A percentile compares a stretch with the other conserved stretches of the same genome.
Conservation (phyloP, 2,329 filamentous ascomycete species). For the Waltergamsia citrina region DNA sequence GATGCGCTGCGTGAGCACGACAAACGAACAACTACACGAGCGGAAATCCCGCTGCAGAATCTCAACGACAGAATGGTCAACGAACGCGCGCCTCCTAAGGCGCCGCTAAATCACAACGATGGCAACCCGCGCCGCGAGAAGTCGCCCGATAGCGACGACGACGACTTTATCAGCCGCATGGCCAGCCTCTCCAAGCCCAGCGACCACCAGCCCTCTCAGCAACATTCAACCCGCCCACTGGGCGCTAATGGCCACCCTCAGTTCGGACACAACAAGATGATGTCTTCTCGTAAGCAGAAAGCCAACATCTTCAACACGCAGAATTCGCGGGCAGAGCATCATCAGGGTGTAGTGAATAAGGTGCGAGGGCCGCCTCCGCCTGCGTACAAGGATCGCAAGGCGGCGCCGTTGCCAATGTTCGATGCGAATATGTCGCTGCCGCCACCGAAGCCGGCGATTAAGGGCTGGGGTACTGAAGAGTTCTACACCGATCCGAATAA, state of each 20-base stretch:
- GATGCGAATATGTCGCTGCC: slow-evolving; percentile 24
- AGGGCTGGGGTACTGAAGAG: slow-evolving; percentile 26
- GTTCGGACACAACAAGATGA: slow-evolving; percentile 30
- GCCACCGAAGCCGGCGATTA: slow-evolving; percentile 11
- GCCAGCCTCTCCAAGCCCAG: slow-evolving; percentile 12
- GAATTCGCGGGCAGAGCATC: slow-evolving; percentile 47
- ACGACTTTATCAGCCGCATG: slow-evolving; percentile 19
- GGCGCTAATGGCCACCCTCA: slow-evolving; percentile 16
- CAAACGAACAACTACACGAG: slow-evolving; percentile 2
- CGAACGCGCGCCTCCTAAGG: slow-evolving; percentile 36
- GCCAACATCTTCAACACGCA: slow-evolving; percentile 45
- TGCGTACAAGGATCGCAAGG: slow-evolving; percentile 35
- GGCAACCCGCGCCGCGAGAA: slow-evolving; percentile 12
- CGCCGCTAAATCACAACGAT: slow-evolving; percentile 22
- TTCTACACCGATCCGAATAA: slow-evolving; percentile 63
- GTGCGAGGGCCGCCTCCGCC: slow-evolving; percentile 37
- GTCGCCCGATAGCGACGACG: slow-evolving; percentile 19
- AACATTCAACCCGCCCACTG: too few relatives aligned
- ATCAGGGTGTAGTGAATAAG: slow-evolving; percentile 35
- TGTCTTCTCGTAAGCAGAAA: slow-evolving; percentile 44
- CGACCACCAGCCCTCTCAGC: neutral
- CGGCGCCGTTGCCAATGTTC: slow-evolving; percentile 37
- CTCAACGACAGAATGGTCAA: slow-evolving; percentile 28
- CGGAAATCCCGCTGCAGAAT: neutral
- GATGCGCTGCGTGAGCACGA: neutral